Conservation (phyloP, 139 green algal species). For the Picochlorum sp. region DNA sequence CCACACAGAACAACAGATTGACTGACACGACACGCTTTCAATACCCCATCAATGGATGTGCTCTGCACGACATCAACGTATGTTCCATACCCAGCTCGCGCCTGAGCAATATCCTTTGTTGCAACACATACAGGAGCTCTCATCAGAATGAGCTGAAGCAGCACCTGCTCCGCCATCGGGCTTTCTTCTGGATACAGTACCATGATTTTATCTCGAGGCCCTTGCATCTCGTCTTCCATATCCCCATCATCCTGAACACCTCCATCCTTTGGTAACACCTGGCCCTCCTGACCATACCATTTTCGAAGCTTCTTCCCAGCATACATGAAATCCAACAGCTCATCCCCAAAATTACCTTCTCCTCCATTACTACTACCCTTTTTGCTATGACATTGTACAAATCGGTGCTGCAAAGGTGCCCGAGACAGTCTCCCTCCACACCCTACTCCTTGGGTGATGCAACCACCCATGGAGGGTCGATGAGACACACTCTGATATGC, state of each 20-base stretch:
- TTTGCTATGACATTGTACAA: background rate
- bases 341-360: conserved; percentile 22
- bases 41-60: background rate
- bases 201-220: conserved; percentile 12
- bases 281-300: conserved; percentile 27
- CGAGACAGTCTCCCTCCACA: no score
- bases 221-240: conserved; percentile 9
- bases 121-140: conserved; percentile 13
- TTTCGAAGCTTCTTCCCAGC: conserved; percentile 26
- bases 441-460: no score
- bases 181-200: conserved; percentile 21
- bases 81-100: conserved; percentile 16
- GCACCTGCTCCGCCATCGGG: conserved; percentile 28
- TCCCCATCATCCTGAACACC: background rate
- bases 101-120: conserved; percentile 8
- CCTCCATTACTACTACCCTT: background rate
- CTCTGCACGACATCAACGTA: conserved; percentile 22
- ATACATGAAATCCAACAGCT: conserved; percentile 35
- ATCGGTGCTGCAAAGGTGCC: no score
- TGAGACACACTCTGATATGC: no score
- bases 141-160: conserved; percentile 31
- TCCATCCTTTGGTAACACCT: conserved; percentile 21
- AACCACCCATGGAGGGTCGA: no score
- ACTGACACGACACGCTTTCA: conserved; percentile 7
- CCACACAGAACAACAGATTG: conserved; percentile 16